Conservation (phyloP, 73 alveolate species). For the Paramecium biaurelia region DNA sequence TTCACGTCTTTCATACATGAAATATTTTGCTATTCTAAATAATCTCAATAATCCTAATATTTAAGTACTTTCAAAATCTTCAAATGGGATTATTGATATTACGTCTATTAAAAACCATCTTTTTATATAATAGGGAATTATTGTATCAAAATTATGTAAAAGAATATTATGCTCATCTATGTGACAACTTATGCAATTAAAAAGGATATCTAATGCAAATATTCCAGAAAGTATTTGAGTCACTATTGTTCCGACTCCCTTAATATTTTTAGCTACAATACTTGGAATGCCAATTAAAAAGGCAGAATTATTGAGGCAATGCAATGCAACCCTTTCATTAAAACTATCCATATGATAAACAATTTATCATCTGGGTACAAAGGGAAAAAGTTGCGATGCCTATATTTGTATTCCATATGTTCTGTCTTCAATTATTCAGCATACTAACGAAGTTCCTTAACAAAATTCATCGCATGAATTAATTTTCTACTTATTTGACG, state of each 20-base stretch:
- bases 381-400: neutral
- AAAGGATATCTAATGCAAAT: neutral
- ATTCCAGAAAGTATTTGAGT: neutral
- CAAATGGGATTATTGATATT: constrained; percentile 26
- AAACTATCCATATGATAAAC: neutral
- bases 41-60: neutral
- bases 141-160: neutral
- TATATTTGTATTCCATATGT: neutral
- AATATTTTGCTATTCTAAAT: neutral
- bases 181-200: constrained; percentile 18
- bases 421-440: neutral
- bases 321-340: neutral
- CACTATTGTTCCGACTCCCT: neutral
- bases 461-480: neutral
- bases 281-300: neutral
- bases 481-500: neutral
- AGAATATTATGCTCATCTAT: constrained; percentile 29
- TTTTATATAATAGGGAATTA: constrained; percentile 17
- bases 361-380: constrained; percentile 20
- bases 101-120: constrained; percentile 50
- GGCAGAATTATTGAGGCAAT: neutral
- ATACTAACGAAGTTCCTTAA: neutral
- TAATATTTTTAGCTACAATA: neutral
- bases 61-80: neutral
- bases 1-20: neutral